Evolutionary conservation across 768 basidiomycete species (phyloP), one percentile per base, ranked within the genome.

Genomic region (Boletus reticulatus): DNA sequence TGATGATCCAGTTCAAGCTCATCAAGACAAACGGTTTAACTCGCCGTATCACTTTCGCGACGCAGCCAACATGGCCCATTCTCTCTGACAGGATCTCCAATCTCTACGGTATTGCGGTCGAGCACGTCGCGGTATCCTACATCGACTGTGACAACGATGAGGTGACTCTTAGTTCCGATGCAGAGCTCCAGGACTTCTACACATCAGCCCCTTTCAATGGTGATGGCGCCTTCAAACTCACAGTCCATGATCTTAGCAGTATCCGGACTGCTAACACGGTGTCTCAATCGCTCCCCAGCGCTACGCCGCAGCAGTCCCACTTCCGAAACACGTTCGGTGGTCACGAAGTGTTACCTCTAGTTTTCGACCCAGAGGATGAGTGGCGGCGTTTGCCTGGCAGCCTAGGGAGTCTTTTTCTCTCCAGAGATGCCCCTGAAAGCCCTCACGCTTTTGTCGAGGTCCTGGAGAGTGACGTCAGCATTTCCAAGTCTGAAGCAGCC

Each of bases 171-270:
- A 88, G 82, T 70, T 83, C 89, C 4, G 78, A 89, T 52, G 84
- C 85, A 34, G 91, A 93, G 68, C 80, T 92, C n/a, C 78, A 80
- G 52, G 89, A 92, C 55, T 89, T 80, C 66, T 91, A 87, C 66
- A 63, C 66, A 29, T 72, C 74, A 8, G 62, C 73, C 55, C 53
- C 63, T 43, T 66, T 66, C 14, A 22, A 38, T 24, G 31, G n/a
- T 11, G 37, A 36, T 2, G 44, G 74, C 20, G 55, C 72, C 24
- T 73, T 86, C 71, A 88, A 83, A 70, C 82, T 93, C 61, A 72
- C 70, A 19, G 83, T 92, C 20, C 76, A 80, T 63, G 84, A 92
- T 73, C 70, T 92, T 19, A 53, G 69, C 55, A 56, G 59, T 51
- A 59, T 71, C 55, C 70, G 77, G 51, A 73, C 73, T 41, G 65